Evolutionary conservation across 176 grass and related monocot species (phyloP), one percentile per base, ranked within the genome.

Genomic region (Eragrostis curvula): DNA sequence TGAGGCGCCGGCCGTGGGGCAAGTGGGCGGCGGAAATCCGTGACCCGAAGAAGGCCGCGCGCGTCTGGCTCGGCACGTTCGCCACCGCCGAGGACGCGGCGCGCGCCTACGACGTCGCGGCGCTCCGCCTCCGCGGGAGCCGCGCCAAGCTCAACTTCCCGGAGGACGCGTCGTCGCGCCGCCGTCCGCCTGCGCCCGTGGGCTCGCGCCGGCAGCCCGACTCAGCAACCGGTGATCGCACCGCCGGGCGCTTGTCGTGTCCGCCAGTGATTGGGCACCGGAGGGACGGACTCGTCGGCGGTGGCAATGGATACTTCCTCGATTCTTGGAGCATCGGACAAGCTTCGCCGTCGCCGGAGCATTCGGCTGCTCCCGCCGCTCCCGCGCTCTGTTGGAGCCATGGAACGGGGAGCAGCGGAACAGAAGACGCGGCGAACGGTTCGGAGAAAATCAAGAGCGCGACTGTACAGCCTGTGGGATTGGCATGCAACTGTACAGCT

Each of bases 1-100:
- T 91, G 47, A 82, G 92, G 76, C 75, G 79, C 1, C 85, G 94
- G 21, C 84, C 84, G 7, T 97, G 90, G 90, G 94, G 94, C 1
- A 93, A 91, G 68, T 97, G 88, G 91, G 90, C 86, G 32, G 94
- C 88, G 74, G 94, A 97, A 83, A 93, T 97, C 73, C 85, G 85
- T 14, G 88, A 94, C 53, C 92, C 85, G 3, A 63, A 53, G 53
- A 94, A 90, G 83, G 85, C 92, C 42, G 78, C 83, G 21, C 81
- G 88, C 39, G 48, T 94, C 5, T 94, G 88, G 88, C 88, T 91
- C 13, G 88, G 88, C 71, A 94, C 92, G n/a, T 94, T 94, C 84
- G 48, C 48, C 17, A 89, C 85, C 0, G 73, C 88, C 18, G 91
- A 93, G 77, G 91, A 69, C 5, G 91, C 91, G 0, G 91, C 91